Conservation (phyloP, 2,329 filamentous ascomycete species). For the Aspergillus sp. region DNA sequence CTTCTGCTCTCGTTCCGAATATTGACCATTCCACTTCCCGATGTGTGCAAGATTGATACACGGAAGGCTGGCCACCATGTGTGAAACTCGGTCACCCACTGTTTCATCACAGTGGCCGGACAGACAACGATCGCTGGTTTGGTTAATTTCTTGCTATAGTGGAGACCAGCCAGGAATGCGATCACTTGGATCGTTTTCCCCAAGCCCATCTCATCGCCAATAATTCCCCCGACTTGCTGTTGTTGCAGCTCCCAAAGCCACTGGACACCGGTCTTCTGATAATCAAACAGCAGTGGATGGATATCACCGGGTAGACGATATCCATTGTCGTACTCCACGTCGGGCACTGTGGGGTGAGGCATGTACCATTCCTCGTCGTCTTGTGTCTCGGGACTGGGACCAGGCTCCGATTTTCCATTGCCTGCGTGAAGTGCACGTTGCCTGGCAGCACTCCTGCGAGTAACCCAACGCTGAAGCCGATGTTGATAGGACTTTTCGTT, state of each 20-base stretch:
- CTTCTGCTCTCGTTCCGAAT: constrained; percentile 59
- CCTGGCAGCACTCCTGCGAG: constrained; percentile 61
- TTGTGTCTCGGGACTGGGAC: constrained; percentile 37
- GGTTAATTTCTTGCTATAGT: constrained; percentile 82
- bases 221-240: constrained; percentile 87
- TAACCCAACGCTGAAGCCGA: constrained; percentile 73
- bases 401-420: constrained; percentile 36
- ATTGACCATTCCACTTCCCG: constrained; percentile 94
- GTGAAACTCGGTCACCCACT: constrained; percentile 99
- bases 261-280: constrained; percentile 94
- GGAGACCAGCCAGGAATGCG: constrained; percentile 82
- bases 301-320: constrained; percentile 89
- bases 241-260: constrained; percentile 93
- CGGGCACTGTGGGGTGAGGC: constrained; percentile 78
- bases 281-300: constrained; percentile 87
- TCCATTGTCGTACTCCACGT: constrained; percentile 71
- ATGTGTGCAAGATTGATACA: constrained; percentile 92
- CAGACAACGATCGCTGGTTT: constrained; percentile 90
- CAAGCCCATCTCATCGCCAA: constrained; percentile 98
- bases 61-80: constrained; percentile 99
- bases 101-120: constrained; percentile 89
- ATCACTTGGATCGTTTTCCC: constrained; percentile 86
- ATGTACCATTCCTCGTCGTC: constrained; percentile 69
- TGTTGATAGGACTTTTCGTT: constrained; percentile 77
- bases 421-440: constrained; percentile 37